phyloP scores from a whole-genome alignment of 225 moss, liverwort and hornwort species.

The Bryum argenteum region DNA sequence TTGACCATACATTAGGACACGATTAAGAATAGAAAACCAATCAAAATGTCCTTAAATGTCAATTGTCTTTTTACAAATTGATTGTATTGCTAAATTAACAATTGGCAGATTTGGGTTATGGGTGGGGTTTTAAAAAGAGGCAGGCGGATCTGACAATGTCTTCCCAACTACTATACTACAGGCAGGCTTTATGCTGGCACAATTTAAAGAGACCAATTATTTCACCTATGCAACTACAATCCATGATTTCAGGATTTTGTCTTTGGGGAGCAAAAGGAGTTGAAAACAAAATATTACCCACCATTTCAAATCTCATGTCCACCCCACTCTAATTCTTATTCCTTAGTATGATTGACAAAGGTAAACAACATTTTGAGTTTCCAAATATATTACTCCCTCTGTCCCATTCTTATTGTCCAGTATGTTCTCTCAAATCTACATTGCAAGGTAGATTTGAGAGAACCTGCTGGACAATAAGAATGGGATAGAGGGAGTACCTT shows the following conservation, averaged over 20 bases:
- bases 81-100: not conserved
- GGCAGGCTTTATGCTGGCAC: not conserved
- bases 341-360: not conserved
- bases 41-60: not conserved
- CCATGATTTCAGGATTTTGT: not conserved
- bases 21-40: not conserved
- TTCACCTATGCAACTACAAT: not conserved
- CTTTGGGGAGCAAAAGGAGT: not conserved
- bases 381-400: too few species aligned
- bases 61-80: not conserved
- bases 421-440: too few species aligned
- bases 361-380: not conserved
- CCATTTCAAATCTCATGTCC: not conserved
- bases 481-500: too few species aligned
- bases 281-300: not conserved
- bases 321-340: not conserved
- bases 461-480: too few species aligned
- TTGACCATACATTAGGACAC: too few species aligned
- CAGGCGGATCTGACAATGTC: constrained; percentile 19
- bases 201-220: constrained; percentile 8
- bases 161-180: not conserved
- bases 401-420: too few species aligned
- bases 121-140: not conserved
- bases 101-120: not conserved
- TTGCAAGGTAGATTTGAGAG: too few species aligned